Evolutionary conservation across 1,284 basidiomycete genomes (phyloP), one percentile per base, ranked within the genome.

Genomic region (Leccinum fallax): DNA sequence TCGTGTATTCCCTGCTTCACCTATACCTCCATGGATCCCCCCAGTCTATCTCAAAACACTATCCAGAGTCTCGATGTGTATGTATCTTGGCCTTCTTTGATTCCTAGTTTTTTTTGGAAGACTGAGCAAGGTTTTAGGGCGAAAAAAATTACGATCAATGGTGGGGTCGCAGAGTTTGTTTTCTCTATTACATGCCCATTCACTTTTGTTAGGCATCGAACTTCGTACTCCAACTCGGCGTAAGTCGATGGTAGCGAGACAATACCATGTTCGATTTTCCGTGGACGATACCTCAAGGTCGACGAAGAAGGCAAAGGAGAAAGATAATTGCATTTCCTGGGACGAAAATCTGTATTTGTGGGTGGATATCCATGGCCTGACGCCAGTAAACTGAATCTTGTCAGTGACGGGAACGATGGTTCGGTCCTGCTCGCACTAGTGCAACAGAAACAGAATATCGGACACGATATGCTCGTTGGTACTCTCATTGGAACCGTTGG

Each of bases 331-430:
- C 2, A 43, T 38, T 1, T 67, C 43, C 30, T 69, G 70, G 69
- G 34, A 61, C 26, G 56, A 69, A 4, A 52, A 11, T 2, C 56
- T 69, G 0, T 72, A 58, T 48, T 69, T 72, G 69, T 72, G 11
- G 5, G 70, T 67, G 10, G 8, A 51, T 30, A 8, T 30, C 4
- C 6, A n/a, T 38, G 48, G 34, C 16, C 11, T 34, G n/a, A 26
- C 11, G 11, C 7, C 4, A 49, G 16, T 0, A 4, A 30, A 32
- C 43, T 65, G 60, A 62, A 52, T 48, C 4, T 52, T 36, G 2
- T 34, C 24, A 70, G 71, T n/a, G 63, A 71, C 1, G 67, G 55
- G 16, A 32, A 61, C 3, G 61, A 68, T 32, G 11, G 13, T 21
- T 61, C 65, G 1, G n/a, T 60, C 4, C 28, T 72, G 13, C 24